These are phyloP conservation scores for Murraya koenigii DNA, from an alignment of 345 rosid genomes.

Conservation along the genomic window DNA sequence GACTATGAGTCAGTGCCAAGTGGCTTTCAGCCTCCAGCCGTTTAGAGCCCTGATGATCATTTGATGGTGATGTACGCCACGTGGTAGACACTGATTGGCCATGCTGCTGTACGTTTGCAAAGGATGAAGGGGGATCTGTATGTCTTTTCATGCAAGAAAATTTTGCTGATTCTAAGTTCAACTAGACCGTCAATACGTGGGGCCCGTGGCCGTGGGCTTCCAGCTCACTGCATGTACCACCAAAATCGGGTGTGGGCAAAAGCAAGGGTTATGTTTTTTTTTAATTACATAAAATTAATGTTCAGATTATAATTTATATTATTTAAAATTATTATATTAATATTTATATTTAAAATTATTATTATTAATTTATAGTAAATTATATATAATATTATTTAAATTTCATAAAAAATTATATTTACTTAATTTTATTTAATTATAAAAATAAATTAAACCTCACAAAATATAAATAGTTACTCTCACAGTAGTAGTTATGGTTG, in stretches of 20 bases:
- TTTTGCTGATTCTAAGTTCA: not conserved
- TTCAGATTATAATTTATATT: too few species aligned
- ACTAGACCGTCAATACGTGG: not conserved
- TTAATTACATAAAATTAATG: too few species aligned
- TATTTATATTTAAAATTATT: too few species aligned
- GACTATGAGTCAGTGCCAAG: not conserved
- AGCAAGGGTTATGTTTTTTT: too few species aligned
- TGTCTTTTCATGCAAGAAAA: not conserved
- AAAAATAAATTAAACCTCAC: too few species aligned
- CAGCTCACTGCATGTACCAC: not conserved
- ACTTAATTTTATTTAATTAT: too few species aligned
- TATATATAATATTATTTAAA: too few species aligned
- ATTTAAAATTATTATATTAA: too few species aligned
- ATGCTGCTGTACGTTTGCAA: not conserved
- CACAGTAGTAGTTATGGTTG: not conserved
- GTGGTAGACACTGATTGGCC: not conserved
- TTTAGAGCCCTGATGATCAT: not conserved
- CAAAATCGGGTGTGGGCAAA: not conserved
- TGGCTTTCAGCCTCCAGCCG: not conserved
- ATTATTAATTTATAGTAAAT: too few species aligned
- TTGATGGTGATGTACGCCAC: not conserved
- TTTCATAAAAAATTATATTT: too few species aligned
- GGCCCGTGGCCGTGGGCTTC: not conserved
- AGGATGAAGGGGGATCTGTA: not conserved
- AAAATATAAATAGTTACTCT: too few species aligned